Evolutionary conservation across 768 basidiomycete species (phyloP).

Genomic region (Kwoniella mangroviensis): DNA sequence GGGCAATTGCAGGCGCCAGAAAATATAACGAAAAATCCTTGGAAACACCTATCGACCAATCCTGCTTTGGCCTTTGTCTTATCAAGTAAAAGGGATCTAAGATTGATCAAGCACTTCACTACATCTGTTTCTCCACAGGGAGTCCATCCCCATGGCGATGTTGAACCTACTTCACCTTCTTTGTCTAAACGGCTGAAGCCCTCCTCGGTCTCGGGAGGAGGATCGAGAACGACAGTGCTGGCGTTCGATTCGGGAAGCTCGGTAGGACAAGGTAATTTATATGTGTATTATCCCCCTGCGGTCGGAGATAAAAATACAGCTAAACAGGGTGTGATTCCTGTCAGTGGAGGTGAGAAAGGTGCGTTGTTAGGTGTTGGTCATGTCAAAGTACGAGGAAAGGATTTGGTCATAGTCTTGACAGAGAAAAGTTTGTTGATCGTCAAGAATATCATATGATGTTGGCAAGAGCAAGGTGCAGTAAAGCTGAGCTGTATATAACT

Average conservation of each 20-base stretch:
- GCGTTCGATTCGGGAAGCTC: conserved; percentile 71
- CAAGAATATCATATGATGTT: conserved; percentile 16
- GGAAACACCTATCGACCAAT: conserved; percentile 74
- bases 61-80: conserved; percentile 91
- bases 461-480: too few species aligned
- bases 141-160: conserved; percentile 22
- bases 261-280: conserved; percentile 78
- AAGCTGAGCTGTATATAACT: too few species aligned
- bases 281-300: conserved; percentile 73
- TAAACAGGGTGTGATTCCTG: conserved; percentile 78
- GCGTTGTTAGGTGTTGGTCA: conserved; percentile 76
- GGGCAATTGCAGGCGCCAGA: background rate
- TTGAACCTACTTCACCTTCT: conserved; percentile 8
- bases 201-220: background rate
- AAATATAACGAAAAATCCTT: conserved; percentile 30
- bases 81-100: conserved; percentile 85
- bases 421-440: conserved; percentile 73
- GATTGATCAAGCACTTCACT: conserved; percentile 78
- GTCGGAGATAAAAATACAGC: conserved; percentile 61
- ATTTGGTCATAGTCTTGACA: conserved; percentile 67
- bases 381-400: conserved; percentile 58
- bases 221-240: conserved; percentile 61
- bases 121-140: background rate
- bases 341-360: conserved; percentile 72
- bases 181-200: conserved; percentile 5